Base-by-base conservation (phyloP, 1,284 basidiomycete species). In the Cronartium quercuum region DNA sequence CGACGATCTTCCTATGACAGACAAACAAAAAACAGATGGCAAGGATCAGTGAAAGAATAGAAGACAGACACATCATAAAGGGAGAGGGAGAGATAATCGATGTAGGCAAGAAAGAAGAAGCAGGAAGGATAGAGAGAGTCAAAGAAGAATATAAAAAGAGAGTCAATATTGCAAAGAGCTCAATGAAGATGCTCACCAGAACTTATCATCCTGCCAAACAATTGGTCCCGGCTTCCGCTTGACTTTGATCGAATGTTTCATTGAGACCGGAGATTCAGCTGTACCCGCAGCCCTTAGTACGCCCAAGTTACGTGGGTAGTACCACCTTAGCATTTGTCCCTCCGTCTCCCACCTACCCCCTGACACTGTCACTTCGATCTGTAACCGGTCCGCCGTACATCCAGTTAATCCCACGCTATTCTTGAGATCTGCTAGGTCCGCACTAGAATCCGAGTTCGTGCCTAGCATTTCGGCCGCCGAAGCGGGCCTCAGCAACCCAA, bases 271-370 rank as follows among this genome's bases (percentile, higher is more conserved):
- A 42, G 41, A 35, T 6, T 69, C 41, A 12, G 47, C 12, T 18
- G 67, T 51, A 44, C 21, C 10, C 42, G 47, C 15, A 12, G 47
- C 47, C 10, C 21, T 51, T 5, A 51, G 47, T 13, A 51, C 15
- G 3, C 47, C 47, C 21, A 51, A 51, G 37, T 35, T 42, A 37
- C 47, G 35, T 18, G 68, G 68, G 37, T 71, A 71, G 15, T 21
- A 71, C 68, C 68, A 71, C 24, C 42, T 58, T 1, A 71, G 35
- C 10, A 65, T 37, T 41, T 71, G 68, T 6, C 68, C 68, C 1
- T 71, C 68, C 12, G 61, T 71, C 44, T 71, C 68, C 68, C 68
- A 71, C 65, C 68, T 63, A 35, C 68, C 68, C 12, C 38, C 61
- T 9, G 68, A 71, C 21, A 71, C 44, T 15, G 60, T 35, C 21